Evolutionary conservation across 2,329 filamentous ascomycete species (phyloP).

Genomic region (Pseudogymnoascus sp.): DNA sequence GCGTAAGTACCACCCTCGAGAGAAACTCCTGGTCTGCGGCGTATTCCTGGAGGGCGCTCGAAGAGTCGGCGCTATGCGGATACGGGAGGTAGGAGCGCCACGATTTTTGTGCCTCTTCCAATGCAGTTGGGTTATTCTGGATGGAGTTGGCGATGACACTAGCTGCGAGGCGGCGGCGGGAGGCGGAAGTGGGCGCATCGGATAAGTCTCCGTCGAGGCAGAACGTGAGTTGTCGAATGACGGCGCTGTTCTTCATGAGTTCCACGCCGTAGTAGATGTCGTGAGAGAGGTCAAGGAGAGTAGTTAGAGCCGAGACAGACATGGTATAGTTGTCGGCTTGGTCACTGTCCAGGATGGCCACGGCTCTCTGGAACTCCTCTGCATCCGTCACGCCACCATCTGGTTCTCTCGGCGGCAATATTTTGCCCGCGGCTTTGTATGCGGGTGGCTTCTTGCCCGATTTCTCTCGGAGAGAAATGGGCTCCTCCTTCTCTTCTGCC

Average conservation of each 20-base stretch:
- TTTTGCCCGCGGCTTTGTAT: conserved; percentile 49
- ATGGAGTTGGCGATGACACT: conserved; percentile 49
- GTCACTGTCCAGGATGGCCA: conserved; percentile 42
- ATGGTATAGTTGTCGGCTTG: conserved; percentile 17
- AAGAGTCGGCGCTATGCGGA: background rate
- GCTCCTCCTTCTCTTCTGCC: conserved; percentile 17
- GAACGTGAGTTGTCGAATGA: conserved; percentile 49
- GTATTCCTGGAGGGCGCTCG: background rate
- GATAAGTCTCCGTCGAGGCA: conserved; percentile 34
- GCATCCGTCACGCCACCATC: conserved; percentile 32
- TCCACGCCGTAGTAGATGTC: conserved; percentile 63
- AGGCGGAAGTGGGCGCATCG: background rate
- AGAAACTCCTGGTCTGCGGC: conserved; percentile 5
- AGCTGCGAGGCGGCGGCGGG: conserved; percentile 42
- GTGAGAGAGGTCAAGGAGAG: conserved; percentile 56
- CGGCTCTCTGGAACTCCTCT: conserved; percentile 38
- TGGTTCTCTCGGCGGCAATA: conserved; percentile 44
- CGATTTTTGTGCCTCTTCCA: conserved; percentile 41
- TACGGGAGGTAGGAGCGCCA: conserved; percentile 35
- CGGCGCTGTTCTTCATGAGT: conserved; percentile 47
- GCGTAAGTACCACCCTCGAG: background rate
- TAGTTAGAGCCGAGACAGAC: conserved; percentile 35
- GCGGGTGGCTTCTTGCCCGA: conserved; percentile 44
- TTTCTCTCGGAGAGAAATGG: conserved; percentile 25
- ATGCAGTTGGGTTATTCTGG: conserved; percentile 57